Percentiles rank a stretch among this genome's conserved stretches.
Conservation (phyloP, 1,284 basidiomycete genomes). For the Apiotrichum gracile region DNA sequence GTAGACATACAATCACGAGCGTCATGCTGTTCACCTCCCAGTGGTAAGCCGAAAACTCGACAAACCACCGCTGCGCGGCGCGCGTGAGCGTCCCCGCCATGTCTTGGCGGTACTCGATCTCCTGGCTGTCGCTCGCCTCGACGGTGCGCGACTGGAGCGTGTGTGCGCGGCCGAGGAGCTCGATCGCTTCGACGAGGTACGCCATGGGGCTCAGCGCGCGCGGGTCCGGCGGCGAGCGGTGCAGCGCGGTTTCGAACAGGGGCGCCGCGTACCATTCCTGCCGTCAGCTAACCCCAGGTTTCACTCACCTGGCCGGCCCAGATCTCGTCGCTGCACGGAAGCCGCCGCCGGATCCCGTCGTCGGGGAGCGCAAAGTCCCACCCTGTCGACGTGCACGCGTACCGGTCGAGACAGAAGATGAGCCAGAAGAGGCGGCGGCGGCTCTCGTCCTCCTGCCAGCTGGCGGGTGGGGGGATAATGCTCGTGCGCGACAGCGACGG, state of each 20-base stretch:
- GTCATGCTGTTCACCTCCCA: slow-evolving; percentile 22
- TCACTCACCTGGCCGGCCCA: slow-evolving; percentile 38
- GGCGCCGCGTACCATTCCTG: slow-evolving; percentile 42
- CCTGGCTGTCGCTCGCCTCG: slow-evolving; percentile 36
- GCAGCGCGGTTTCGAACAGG: slow-evolving; percentile 35
- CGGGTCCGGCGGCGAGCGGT: slow-evolving; percentile 18
- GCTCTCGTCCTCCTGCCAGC: slow-evolving; percentile 45
- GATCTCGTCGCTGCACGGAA: slow-evolving; percentile 40
- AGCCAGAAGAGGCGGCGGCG: slow-evolving; percentile 45
- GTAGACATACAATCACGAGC: slow-evolving; percentile 38
- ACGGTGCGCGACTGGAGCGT: slow-evolving; percentile 39
- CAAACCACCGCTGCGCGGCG: slow-evolving; percentile 39
- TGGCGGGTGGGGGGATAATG: slow-evolving; percentile 39
- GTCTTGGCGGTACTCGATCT: slow-evolving; percentile 35
- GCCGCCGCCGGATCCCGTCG: slow-evolving; percentile 38
- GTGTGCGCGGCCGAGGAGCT: slow-evolving; percentile 43
- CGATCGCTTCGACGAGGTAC: slow-evolving; percentile 44
- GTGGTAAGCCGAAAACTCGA: slow-evolving; percentile 16
- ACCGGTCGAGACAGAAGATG: slow-evolving; percentile 45
- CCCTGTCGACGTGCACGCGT: slow-evolving; percentile 44
- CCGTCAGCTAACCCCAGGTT: neutral
- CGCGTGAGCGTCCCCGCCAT: slow-evolving; percentile 34
- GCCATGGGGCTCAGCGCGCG: slow-evolving; percentile 36
- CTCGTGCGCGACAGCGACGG: slow-evolving; percentile 35
- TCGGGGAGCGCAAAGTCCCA: slow-evolving; percentile 47